A percentile compares a stretch with the other conserved stretches of the same genome.
Conservation (phyloP, 768 basidiomycete species). For the Auricularia sp. region DNA sequence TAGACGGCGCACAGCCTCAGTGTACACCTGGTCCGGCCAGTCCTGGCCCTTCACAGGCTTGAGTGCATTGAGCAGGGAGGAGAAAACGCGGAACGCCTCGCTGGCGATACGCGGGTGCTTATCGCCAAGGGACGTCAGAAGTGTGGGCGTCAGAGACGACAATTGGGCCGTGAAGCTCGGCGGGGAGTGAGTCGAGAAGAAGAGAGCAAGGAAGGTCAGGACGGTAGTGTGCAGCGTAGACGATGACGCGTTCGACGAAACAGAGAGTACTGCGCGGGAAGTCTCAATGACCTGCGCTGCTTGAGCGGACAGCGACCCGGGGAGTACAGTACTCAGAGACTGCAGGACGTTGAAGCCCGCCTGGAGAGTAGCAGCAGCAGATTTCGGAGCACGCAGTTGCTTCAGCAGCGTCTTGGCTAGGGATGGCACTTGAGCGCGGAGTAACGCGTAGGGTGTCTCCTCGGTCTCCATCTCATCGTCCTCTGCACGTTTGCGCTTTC, state of each 20-base stretch:
- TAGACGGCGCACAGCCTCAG: constrained; percentile 60
- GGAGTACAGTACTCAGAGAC: constrained; percentile 65
- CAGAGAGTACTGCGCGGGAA: constrained; percentile 53
- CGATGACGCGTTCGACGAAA: constrained; percentile 62
- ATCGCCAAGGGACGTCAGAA: constrained; percentile 67
- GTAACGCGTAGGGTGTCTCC: constrained; percentile 60
- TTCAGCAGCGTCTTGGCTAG: constrained; percentile 74
- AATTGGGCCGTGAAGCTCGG: constrained; percentile 50
- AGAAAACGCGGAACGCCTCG: constrained; percentile 81
- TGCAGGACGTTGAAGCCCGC: constrained; percentile 76
- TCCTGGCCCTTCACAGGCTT: constrained; percentile 55
- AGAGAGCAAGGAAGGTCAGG: constrained; percentile 74
- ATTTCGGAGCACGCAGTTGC: constrained; percentile 78
- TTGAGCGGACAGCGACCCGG: constrained; percentile 70
- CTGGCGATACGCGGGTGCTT: constrained; percentile 83
- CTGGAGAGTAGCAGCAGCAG: constrained; percentile 65
- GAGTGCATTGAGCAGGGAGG: constrained; percentile 65
- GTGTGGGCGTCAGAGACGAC: constrained; percentile 56
- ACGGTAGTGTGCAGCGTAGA: constrained; percentile 76
- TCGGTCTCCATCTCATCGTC: constrained; percentile 64
- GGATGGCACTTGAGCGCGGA: constrained; percentile 65
- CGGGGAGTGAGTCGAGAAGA: constrained; percentile 67
- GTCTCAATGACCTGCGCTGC: constrained; percentile 52
- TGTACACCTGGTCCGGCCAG: constrained; percentile 67
- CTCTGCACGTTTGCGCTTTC: constrained; percentile 64